Percentiles rank a stretch among this genome's conserved stretches.
phyloP scores from a whole-genome alignment of 1,139 yeast species.

The Debaryomyces robertsiae region DNA sequence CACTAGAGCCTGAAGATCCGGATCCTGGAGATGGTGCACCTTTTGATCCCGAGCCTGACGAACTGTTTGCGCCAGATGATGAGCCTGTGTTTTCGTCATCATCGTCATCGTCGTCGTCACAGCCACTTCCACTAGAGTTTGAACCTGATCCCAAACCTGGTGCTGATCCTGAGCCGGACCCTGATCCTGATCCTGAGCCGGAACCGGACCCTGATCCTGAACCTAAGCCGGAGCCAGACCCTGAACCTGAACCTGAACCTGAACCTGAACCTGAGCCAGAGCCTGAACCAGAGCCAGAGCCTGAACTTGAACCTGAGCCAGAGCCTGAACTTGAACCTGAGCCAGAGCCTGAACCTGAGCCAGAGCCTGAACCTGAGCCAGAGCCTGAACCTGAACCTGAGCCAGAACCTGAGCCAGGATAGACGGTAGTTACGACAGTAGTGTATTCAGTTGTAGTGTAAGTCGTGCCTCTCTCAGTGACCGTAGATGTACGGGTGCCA shows the following conservation, averaged over 20 bases:
- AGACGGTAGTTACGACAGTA: constrained; percentile 10
- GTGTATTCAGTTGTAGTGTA: constrained; percentile 8
- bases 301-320: constrained; percentile 5
- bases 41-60: constrained; percentile 9
- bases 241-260: constrained; percentile 4
- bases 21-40: constrained; percentile 7
- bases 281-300: neutral
- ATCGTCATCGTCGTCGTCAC: too few species aligned
- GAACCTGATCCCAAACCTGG: constrained; percentile 7
- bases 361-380: constrained; percentile 14
- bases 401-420: constrained; percentile 17
- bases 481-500: neutral
- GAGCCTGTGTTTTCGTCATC: constrained; percentile 6
- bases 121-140: constrained; percentile 13
- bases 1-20: constrained; percentile 12
- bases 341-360: constrained; percentile 6
- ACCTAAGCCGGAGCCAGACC: too few species aligned
- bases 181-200: constrained; percentile 7
- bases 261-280: constrained; percentile 9
- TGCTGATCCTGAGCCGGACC: constrained; percentile 12
- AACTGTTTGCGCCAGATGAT: constrained; percentile 9
- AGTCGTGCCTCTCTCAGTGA: constrained; percentile 2
- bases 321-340: constrained; percentile 6
- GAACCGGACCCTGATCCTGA: constrained; percentile 11
- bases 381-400: constrained; percentile 17